Base-by-base conservation (phyloP, 345 rosid species). In the Hibiscus tridactylites region DNA sequence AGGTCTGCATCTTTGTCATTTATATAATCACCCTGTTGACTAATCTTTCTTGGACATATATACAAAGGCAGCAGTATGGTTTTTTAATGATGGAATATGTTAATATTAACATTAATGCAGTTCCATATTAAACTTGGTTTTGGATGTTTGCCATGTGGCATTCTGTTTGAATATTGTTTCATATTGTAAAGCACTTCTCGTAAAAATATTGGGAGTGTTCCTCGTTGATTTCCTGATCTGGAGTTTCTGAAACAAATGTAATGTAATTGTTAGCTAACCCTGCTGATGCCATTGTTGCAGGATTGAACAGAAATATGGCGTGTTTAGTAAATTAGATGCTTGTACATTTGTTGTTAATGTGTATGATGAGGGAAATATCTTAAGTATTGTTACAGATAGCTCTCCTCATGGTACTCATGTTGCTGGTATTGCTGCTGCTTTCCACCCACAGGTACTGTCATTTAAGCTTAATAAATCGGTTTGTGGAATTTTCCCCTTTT, bases 391-490 rank as follows among this genome's bases (percentile, higher is more conserved):
- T 57, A 94, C 98, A 1, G 98, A 94, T 84, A 24, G 95, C 84
- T 94, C 97, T 71, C 93, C 97, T 73, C 98, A 94, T 71, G 98
- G 93, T 26, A 94, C 98, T 82, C 98, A 94, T 88, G 98, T 94
- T 79, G 88, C 98, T 79, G 97, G 97, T 77, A 94, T 94, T 77
- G 96, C 98, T 61, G 76, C 96, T 77, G 98, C 98, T 71, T 91
- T 85, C 81, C 93, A 91, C 78, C 90, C 91, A 47, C 82, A 94
- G 98, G 98, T 94, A 82, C 47, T 37, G 42, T 61, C 29, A 26
- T 73, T 64, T 49, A 50, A 73, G 67, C 58, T 65, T n/a, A 39
- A 15, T 6, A 11, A 44, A 26, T 63, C 13, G 46, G 11, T 53
- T 70, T 77, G 39, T 33, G 21, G n/a, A 67, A 39, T 73, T 74